phyloP scores from a whole-genome alignment of 257 asterid species.

The Leptodermis oblonga region DNA sequence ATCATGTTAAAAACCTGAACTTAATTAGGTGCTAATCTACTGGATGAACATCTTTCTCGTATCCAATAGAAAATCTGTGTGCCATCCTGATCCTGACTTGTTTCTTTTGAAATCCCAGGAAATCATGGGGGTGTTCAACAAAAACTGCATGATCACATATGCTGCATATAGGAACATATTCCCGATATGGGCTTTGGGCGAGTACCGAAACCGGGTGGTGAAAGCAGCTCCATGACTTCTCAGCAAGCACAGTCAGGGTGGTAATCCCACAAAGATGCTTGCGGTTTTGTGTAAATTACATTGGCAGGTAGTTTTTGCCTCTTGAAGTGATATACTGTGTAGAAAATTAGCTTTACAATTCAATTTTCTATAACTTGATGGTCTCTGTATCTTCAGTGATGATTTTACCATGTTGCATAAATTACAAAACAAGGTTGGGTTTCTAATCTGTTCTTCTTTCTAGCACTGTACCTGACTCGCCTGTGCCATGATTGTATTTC shows the following conservation, averaged over 20 bases:
- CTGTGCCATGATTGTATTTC: too few relatives aligned
- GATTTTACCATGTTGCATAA: neutral
- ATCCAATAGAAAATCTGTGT: neutral
- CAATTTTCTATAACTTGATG: neutral
- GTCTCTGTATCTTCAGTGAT: neutral
- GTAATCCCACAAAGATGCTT: neutral
- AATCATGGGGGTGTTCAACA: constrained; percentile 88
- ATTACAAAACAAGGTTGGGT: neutral
- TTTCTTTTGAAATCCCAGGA: constrained; percentile 39
- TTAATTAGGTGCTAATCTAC: neutral
- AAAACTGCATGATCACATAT: constrained; percentile 85
- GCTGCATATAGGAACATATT: constrained; percentile 87
- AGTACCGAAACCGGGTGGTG: constrained; percentile 52
- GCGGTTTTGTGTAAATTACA: constrained; percentile 1
- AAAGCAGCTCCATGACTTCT: constrained; percentile 25
- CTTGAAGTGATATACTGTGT: neutral
- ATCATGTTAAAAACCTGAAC: neutral
- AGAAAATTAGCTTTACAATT: neutral
- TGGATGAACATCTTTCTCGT: neutral
- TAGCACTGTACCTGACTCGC: neutral
- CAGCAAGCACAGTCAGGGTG: neutral
- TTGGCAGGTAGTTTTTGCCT: neutral
- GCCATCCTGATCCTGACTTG: neutral
- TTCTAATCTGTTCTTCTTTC: neutral
- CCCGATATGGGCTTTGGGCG: constrained; percentile 97